A percentile compares a stretch with the other conserved stretches of the same genome.
These are phyloP conservation scores for Geosmithia morbida DNA, from an alignment of 2,329 filamentous ascomycete genomes.

Conservation along the genomic window DNA sequence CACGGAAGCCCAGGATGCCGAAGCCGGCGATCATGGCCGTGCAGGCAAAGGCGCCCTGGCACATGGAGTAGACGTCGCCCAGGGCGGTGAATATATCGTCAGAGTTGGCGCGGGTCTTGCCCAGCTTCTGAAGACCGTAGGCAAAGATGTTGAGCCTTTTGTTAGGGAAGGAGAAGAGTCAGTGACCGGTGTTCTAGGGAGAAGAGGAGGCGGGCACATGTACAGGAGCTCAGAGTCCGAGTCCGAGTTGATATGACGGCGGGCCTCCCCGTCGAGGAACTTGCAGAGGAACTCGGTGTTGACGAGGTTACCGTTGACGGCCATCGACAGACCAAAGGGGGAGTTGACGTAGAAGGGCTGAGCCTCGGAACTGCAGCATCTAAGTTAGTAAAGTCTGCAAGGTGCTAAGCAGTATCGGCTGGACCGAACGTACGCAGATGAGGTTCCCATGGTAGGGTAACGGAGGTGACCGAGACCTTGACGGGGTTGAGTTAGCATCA, in stretches of 20 bases:
- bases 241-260: constrained; percentile 81
- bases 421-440: background rate
- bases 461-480: constrained; percentile 55
- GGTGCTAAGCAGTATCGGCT: background rate
- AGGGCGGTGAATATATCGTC: constrained; percentile 65
- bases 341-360: constrained; percentile 85
- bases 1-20: constrained; percentile 59
- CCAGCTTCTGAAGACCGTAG: constrained; percentile 63
- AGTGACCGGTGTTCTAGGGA: background rate
- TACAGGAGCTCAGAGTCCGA: constrained; percentile 71
- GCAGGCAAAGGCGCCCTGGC: constrained; percentile 65
- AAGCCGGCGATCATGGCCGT: constrained; percentile 73
- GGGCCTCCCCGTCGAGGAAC: constrained; percentile 64
- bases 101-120: constrained; percentile 66
- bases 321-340: constrained; percentile 40
- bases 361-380: constrained; percentile 21
- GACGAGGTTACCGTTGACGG: constrained; percentile 82
- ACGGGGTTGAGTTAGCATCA: constrained; percentile 8
- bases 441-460: constrained; percentile 73
- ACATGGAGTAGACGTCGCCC: constrained; percentile 56
- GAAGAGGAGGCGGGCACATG: background rate
- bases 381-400: background rate
- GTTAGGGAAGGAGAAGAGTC: background rate
- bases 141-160: constrained; percentile 67
- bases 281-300: constrained; percentile 54